Evolutionary conservation across 2,329 filamentous ascomycete species (phyloP).

Genomic region (Trichoderma gracile): DNA sequence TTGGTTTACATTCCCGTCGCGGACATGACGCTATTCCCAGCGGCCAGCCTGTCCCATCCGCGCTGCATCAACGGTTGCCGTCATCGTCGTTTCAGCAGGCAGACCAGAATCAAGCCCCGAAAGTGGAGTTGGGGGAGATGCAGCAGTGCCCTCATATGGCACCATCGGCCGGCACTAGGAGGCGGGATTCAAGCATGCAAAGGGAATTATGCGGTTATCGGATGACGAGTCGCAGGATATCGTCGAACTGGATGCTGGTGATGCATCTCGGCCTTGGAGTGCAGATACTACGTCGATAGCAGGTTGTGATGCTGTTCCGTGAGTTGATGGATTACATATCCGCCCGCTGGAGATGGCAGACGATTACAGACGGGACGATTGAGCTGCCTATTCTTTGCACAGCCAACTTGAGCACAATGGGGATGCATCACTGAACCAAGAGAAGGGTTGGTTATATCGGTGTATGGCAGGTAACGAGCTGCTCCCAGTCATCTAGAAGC

Average conservation of each 20-base stretch:
- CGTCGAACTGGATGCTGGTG: neutral
- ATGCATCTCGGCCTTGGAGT: too few relatives aligned
- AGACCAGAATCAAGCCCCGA: neutral
- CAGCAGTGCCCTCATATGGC: neutral
- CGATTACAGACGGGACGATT: too few relatives aligned
- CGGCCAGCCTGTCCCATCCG: too few relatives aligned
- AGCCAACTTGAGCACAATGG: too few relatives aligned
- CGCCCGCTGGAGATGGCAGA: too few relatives aligned
- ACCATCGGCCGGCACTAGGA: neutral
- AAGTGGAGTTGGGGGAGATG: neutral
- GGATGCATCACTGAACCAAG: too few relatives aligned
- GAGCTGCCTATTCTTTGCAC: too few relatives aligned
- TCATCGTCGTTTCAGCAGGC: neutral
- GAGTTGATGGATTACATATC: too few relatives aligned
- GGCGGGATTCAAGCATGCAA: slow-evolving; percentile 10
- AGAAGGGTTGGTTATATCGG: too few relatives aligned
- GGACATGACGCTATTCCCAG: slow-evolving; percentile 3
- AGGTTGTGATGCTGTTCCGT: too few relatives aligned
- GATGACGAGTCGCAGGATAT: neutral
- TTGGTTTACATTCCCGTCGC: neutral
- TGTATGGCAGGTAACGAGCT: too few relatives aligned
- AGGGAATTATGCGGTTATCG: neutral
- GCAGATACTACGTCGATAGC: too few relatives aligned
- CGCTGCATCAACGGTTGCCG: neutral
- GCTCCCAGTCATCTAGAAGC: neutral